A percentile compares a stretch with the other conserved stretches of the same genome.
Conservation (phyloP, 2,329 filamentous ascomycete species). For the Trichoderma afroharzianum region DNA sequence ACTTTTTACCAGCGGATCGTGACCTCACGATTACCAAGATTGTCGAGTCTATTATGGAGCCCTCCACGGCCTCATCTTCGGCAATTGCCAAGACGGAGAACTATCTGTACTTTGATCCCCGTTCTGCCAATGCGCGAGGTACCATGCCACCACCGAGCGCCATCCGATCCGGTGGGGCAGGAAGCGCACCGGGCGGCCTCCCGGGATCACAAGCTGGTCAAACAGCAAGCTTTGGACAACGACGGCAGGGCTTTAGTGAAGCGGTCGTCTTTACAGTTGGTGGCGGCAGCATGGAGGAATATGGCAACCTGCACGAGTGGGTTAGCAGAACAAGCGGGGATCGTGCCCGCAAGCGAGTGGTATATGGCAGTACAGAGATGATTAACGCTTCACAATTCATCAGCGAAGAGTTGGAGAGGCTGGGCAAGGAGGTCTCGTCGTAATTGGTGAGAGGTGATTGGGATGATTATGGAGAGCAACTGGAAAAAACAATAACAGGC, state of each 20-base stretch:
- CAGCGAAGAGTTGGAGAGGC: conserved; percentile 57
- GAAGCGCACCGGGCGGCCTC: conserved; percentile 45
- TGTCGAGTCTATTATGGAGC: conserved; percentile 97
- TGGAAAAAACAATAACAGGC: neutral
- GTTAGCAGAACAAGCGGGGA: conserved; percentile 66
- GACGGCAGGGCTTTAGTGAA: conserved; percentile 83
- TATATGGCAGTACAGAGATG: conserved; percentile 91
- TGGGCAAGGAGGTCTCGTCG: conserved; percentile 54
- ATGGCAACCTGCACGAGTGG: conserved; percentile 97
- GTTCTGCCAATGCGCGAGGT: conserved; percentile 86
- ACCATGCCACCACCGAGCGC: conserved; percentile 79
- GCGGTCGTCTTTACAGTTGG: conserved; percentile 93
- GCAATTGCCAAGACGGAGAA: conserved; percentile 95
- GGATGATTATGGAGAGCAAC: neutral
- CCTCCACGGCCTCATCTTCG: conserved; percentile 79
- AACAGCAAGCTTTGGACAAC: conserved; percentile 82
- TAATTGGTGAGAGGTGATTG: conserved; percentile 21
- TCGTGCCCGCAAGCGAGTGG: conserved; percentile 70
- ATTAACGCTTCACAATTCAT: conserved; percentile 67
- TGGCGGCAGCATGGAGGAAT: conserved; percentile 97
- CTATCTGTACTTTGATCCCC: conserved; percentile 95
- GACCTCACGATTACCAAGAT: conserved; percentile 97
- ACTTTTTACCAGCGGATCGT: conserved; percentile 92
- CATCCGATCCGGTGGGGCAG: conserved; percentile 43
- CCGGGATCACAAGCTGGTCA: conserved; percentile 59